Percentiles rank a stretch among this genome's conserved stretches.
Evolutionary conservation across 768 basidiomycete species (phyloP).

Genomic region (Suillus clintonianus): DNA sequence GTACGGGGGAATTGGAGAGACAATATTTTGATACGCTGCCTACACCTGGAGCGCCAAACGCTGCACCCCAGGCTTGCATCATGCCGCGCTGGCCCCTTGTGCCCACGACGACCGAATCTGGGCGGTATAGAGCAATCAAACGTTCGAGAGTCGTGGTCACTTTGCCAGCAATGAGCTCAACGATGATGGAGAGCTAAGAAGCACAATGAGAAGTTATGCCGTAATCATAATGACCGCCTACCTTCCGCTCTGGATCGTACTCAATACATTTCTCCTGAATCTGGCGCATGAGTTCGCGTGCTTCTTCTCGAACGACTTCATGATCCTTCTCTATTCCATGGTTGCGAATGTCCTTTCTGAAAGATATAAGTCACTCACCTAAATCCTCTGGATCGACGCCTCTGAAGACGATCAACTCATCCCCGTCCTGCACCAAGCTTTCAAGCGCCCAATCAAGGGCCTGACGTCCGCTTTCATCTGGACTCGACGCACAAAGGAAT

Average conservation of each 20-base stretch:
- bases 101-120: conserved; percentile 92
- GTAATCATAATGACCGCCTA: conserved; percentile 28
- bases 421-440: conserved; percentile 80
- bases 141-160: conserved; percentile 90
- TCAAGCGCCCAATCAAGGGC: conserved; percentile 95
- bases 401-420: conserved; percentile 90
- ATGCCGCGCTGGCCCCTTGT: conserved; percentile 70
- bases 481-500: conserved; percentile 86
- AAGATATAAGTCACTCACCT: conserved; percentile 44
- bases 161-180: conserved; percentile 93
- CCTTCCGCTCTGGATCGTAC: conserved; percentile 76
- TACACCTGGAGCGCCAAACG: conserved; percentile 52
- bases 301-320: conserved; percentile 79
- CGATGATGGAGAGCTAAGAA: conserved; percentile 76
- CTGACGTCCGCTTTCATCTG: conserved; percentile 85
- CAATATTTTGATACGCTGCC: conserved; percentile 75
- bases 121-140: conserved; percentile 87
- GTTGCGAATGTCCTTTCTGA: not conserved
- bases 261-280: conserved; percentile 84
- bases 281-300: conserved; percentile 73
- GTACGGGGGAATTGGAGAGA: conserved; percentile 90
- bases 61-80: conserved; percentile 55
- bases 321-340: conserved; percentile 67
- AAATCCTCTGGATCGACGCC: conserved; percentile 88
- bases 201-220: conserved; percentile 1